Conservation (phyloP, 192 early-diverging fungal genomes). For the Funneliformis mosseae region DNA sequence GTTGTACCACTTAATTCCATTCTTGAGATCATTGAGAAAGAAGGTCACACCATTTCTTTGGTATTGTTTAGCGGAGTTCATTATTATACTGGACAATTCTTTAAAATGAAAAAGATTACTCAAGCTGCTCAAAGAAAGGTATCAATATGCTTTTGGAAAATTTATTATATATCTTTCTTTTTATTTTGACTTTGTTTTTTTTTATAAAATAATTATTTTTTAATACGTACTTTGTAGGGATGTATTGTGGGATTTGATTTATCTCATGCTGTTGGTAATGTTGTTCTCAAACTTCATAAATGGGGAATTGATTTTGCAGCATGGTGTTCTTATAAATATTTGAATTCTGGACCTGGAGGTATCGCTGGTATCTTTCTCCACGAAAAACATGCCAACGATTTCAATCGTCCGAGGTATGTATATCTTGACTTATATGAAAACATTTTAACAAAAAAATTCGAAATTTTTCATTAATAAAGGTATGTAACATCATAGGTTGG, state of each 20-base stretch:
- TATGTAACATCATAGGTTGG: slow-evolving; percentile 53
- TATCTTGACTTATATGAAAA: neutral
- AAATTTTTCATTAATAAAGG: neutral
- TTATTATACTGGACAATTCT: slow-evolving; percentile 91
- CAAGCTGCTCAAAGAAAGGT: slow-evolving; percentile 76
- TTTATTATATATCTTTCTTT: neutral
- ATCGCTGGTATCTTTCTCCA: slow-evolving; percentile 94
- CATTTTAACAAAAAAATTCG: neutral
- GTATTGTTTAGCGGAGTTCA: slow-evolving; percentile 91
- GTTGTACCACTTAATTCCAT: slow-evolving; percentile 82
- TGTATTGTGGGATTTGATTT: slow-evolving; percentile 94
- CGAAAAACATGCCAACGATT: slow-evolving; percentile 68
- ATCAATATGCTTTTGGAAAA: neutral
- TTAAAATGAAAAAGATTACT: slow-evolving; percentile 86
- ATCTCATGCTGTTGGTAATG: slow-evolving; percentile 95
- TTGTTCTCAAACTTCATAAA: slow-evolving; percentile 84
- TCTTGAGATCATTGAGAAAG: slow-evolving; percentile 66
- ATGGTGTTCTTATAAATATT: slow-evolving; percentile 99
- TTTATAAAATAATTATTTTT: neutral
- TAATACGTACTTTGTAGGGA: slow-evolving; percentile 52
- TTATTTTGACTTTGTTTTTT: neutral
- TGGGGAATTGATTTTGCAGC: slow-evolving; percentile 98
- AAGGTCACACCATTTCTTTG: slow-evolving; percentile 80
- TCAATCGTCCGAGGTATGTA: slow-evolving; percentile 57
- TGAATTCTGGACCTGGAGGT: slow-evolving; percentile 96